A percentile compares a stretch with the other conserved stretches of the same genome.
Evolutionary conservation across 1,284 basidiomycete species (phyloP).

Genomic region (Leccinum subspadiceum): DNA sequence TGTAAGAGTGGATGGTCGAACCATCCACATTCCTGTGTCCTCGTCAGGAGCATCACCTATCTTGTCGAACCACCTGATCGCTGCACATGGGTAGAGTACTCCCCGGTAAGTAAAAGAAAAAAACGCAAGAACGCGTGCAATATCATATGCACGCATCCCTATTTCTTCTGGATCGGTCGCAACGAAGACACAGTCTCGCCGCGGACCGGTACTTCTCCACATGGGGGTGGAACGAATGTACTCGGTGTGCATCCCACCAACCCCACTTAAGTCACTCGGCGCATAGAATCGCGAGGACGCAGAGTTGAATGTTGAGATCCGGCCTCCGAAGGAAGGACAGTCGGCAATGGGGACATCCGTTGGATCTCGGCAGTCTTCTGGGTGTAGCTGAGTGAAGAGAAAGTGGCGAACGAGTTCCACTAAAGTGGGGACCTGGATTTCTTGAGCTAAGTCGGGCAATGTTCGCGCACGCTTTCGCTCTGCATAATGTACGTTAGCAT

Average conservation of each 20-base stretch:
- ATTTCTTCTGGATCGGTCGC: background rate
- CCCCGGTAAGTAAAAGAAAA: background rate
- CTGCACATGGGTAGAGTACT: background rate
- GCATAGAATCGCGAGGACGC: background rate
- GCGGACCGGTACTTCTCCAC: background rate
- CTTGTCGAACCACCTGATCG: background rate
- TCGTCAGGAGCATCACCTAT: background rate
- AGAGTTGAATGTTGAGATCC: background rate
- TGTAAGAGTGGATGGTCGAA: background rate
- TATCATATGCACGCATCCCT: background rate
- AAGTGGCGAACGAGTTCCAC: background rate
- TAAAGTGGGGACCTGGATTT: background rate
- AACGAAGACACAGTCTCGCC: background rate
- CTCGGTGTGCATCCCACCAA: background rate
- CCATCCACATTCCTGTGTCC: background rate
- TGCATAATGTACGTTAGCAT: background rate
- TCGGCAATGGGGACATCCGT: background rate
- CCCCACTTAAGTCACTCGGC: background rate
- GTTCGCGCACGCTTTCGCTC: background rate
- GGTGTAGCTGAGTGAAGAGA: background rate
- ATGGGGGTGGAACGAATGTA: background rate
- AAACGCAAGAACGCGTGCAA: background rate
- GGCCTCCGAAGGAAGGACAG: background rate
- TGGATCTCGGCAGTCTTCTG: background rate
- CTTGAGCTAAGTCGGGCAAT: background rate